phyloP scores from a whole-genome alignment of 2,329 filamentous ascomycete genomes.

The Tolypocladium capitatum region DNA sequence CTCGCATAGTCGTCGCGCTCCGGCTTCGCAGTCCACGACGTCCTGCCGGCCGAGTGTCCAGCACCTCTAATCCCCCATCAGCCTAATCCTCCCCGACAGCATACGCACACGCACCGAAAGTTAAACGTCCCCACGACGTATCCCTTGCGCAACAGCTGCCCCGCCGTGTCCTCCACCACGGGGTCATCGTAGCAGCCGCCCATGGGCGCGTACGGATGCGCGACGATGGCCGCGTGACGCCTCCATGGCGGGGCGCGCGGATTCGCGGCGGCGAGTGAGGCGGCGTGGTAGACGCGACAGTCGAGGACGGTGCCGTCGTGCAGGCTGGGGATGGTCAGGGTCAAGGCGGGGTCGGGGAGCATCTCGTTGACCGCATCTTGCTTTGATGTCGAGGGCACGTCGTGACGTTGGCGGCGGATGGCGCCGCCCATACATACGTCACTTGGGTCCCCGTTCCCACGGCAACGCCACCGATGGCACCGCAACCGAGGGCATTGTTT shows the following conservation, averaged over 20 bases:
- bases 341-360: conserved; percentile 44
- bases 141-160: conserved; percentile 52
- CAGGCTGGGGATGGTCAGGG: conserved; percentile 72
- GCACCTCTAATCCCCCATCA: conserved; percentile 49
- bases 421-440: too few species aligned
- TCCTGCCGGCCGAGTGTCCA: conserved; percentile 57
- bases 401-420: not conserved
- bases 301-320: conserved; percentile 65
- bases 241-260: conserved; percentile 25
- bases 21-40: conserved; percentile 74
- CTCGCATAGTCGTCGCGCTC: conserved; percentile 76
- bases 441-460: too few species aligned
- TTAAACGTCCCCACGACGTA: conserved; percentile 83
- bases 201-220: conserved; percentile 82
- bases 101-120: conserved; percentile 50
- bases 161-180: conserved; percentile 54
- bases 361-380: conserved; percentile 18
- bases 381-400: not conserved
- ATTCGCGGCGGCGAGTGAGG: conserved; percentile 23
- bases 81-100: not conserved
- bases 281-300: conserved; percentile 71
- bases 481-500: too few species aligned
- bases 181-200: conserved; percentile 78
- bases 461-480: too few species aligned
- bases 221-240: conserved; percentile 50